Conservation (phyloP, 2,329 filamentous ascomycete species). For the Colletotrichum sp. region DNA sequence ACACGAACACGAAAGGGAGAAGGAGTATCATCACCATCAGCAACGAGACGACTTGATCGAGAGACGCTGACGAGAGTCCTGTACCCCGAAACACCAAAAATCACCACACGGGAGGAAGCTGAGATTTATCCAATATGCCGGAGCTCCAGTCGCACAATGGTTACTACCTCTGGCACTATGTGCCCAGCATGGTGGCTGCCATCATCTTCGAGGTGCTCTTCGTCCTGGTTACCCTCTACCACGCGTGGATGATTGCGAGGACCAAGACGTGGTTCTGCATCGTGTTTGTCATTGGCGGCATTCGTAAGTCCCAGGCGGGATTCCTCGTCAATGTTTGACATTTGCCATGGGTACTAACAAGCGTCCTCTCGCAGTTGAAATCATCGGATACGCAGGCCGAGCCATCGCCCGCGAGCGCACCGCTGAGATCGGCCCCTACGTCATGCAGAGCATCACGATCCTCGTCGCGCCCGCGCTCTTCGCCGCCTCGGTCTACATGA, state of each 20-base stretch:
- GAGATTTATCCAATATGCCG: slow-evolving; percentile 26
- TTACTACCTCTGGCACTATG: slow-evolving; percentile 40
- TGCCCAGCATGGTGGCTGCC: slow-evolving; percentile 47
- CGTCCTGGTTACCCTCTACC: slow-evolving; percentile 36
- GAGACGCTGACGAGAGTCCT: neutral
- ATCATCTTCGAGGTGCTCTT: slow-evolving; percentile 50
- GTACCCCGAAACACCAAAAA: neutral
- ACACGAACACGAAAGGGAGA: neutral
- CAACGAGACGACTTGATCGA: neutral
- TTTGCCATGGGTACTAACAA: neutral
- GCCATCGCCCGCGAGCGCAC: slow-evolving; percentile 32
- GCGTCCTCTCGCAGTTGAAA: slow-evolving; percentile 40
- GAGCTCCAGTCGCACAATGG: slow-evolving; percentile 32
- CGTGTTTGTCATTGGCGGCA: slow-evolving; percentile 50
- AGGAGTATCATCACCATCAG: neutral
- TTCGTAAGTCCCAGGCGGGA: slow-evolving; percentile 41
- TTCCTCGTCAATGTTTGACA: neutral
- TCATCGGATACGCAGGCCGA: slow-evolving; percentile 44
- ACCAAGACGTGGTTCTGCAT: slow-evolving; percentile 56
- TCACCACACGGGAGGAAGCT: neutral
- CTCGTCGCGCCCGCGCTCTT: slow-evolving; percentile 53
- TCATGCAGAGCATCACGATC: slow-evolving; percentile 47
- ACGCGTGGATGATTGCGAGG: slow-evolving; percentile 46
- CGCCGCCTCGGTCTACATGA: slow-evolving; percentile 58
- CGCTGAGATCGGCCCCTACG: slow-evolving; percentile 38